Evolutionary conservation across 495 filamentous ascomycete genomes (phyloP).

Genomic region (Tuber brumale): DNA sequence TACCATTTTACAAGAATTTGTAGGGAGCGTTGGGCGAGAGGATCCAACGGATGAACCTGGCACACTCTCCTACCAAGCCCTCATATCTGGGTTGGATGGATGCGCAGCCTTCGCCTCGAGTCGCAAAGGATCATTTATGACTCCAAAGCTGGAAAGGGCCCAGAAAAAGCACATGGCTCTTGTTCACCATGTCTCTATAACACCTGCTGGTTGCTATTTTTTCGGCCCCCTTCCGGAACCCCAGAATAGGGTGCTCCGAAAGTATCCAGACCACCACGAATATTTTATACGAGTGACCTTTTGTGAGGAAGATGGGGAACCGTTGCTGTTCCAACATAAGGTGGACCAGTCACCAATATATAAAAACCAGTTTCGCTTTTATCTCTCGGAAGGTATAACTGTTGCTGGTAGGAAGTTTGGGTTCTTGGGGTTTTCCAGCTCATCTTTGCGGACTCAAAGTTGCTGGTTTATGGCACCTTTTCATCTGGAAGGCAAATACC

Average conservation of each 20-base stretch:
- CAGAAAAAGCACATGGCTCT: constrained; percentile 40
- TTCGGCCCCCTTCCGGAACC: constrained; percentile 64
- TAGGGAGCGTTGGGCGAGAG: constrained; percentile 19
- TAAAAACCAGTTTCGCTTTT: constrained; percentile 49
- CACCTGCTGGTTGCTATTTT: constrained; percentile 61
- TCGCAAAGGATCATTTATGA: constrained; percentile 23
- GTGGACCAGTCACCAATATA: constrained; percentile 53
- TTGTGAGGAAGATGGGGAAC: constrained; percentile 63
- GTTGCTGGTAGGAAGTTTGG: constrained; percentile 58
- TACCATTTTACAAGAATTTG: constrained; percentile 23
- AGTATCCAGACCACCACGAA: constrained; percentile 56
- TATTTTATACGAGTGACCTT: constrained; percentile 67
- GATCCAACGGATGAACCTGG: constrained; percentile 42
- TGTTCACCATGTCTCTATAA: constrained; percentile 59
- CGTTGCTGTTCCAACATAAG: constrained; percentile 52
- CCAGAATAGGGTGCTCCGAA: constrained; percentile 67
- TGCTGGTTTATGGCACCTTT: constrained; percentile 74
- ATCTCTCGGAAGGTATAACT: constrained; percentile 41
- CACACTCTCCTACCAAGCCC: constrained; percentile 44
- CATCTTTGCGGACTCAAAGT: constrained; percentile 61
- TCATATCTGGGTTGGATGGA: constrained; percentile 46
- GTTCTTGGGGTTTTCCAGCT: constrained; percentile 78
- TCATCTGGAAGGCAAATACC: constrained; percentile 45
- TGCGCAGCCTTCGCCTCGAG: constrained; percentile 42
- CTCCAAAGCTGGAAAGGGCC: constrained; percentile 25